Evolutionary conservation across 495 filamentous ascomycete species (phyloP).

Genomic region (Tuber aestivum): DNA sequence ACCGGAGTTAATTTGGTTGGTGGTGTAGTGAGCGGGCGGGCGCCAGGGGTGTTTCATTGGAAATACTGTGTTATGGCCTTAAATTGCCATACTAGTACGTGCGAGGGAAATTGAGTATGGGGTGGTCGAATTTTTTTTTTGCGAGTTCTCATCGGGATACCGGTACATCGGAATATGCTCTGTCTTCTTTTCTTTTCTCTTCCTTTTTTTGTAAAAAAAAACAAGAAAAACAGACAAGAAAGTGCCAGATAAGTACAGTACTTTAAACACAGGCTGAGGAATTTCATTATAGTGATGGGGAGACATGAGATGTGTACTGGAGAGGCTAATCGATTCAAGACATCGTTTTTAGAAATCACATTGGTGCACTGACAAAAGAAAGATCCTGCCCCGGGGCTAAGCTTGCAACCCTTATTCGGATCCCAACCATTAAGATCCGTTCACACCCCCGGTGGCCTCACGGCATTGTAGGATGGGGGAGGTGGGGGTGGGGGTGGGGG

Average conservation of each 20-base stretch:
- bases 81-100: not conserved
- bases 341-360: not conserved
- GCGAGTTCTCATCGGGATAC: conserved; percentile 1
- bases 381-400: not conserved
- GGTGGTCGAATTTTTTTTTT: not conserved
- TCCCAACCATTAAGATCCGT: not conserved
- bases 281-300: conserved; percentile 4
- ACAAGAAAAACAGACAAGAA: not conserved
- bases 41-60: not conserved
- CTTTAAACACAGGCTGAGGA: not conserved
- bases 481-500: conserved; percentile 25
- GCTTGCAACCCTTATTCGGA: not conserved
- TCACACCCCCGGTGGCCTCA: conserved; percentile 28
- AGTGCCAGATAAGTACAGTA: conserved; percentile 1
- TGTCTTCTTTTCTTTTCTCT: not conserved
- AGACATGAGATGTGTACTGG: not conserved
- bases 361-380: not conserved
- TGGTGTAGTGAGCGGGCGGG: not conserved
- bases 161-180: not conserved
- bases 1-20: not conserved
- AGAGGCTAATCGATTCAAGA: not conserved
- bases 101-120: not conserved
- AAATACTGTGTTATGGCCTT: not conserved
- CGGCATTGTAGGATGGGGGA: conserved; percentile 29
- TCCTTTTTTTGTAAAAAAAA: not conserved